Base-by-base conservation (phyloP, 2,329 filamentous ascomycete genomes). In the Colletotrichum cuscutae region DNA sequence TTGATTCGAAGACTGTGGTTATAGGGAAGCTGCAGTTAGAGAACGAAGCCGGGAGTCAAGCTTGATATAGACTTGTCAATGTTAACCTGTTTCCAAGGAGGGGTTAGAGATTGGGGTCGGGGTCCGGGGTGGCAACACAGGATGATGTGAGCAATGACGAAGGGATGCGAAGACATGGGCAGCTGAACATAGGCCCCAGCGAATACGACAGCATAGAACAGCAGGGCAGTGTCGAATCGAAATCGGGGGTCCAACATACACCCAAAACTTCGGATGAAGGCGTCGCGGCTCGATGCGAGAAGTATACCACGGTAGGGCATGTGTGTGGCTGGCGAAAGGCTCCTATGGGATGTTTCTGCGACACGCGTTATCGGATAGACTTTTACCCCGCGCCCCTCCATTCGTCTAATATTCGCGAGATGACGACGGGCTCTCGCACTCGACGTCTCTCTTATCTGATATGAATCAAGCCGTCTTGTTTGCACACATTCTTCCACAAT, bases 221-320 rank as follows among this genome's bases (percentile, higher is more conserved):
- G 19, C 26, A 56, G 24, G 26, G 30, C 6, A 42, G 42, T 32
- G 30, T 9, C 30, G 30, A 32, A 32, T 32, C 30, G 8, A 32
- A 9, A 22, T 49, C 19, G 42, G 42, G 42, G 15, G 19, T 49
- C 42, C 42, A 19, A 49, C 7, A 32, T 32, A 32, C 30, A 32
- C 30, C 30, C 30, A n/a, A 19, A 30, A 62, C 53, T 63, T 63
- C 65, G 26, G 65, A 68, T 15, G 69, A 57, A 53, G 26, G 13
- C 11, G 19, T 24, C 19, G 26, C 9, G 26, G 11, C 37, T 42
- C 11, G 37, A 12, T 52, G 11, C 37, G 37, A 42, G 15, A 5
- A 12, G 24, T 22, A 12, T 32, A 15, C 8, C 28, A 30, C 26
- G 1, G 26, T 26, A 32, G 30, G 30, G 30, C 30, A 32, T 4